phyloP scores from a whole-genome alignment of 2,329 filamentous ascomycete species.

The Cladosporium sp. region DNA sequence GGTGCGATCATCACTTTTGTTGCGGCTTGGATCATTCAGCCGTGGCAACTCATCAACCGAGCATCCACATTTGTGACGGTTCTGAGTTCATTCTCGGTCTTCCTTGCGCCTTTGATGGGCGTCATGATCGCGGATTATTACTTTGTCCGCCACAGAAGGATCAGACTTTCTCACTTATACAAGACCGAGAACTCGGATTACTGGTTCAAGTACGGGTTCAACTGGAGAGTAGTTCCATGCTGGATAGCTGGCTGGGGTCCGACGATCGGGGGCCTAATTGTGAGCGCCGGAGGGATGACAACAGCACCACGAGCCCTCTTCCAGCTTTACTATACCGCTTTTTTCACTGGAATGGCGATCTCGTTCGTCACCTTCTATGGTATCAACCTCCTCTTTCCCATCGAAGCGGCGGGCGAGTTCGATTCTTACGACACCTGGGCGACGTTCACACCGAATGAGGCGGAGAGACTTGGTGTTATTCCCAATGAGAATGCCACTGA shows the following conservation, averaged over 20 bases:
- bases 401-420: constrained; percentile 37
- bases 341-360: constrained; percentile 36
- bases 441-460: constrained; percentile 43
- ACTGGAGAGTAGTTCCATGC: constrained; percentile 39
- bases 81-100: constrained; percentile 40
- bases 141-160: constrained; percentile 31
- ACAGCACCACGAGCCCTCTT: constrained; percentile 35
- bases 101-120: constrained; percentile 36
- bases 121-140: constrained; percentile 38
- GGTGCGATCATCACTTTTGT: constrained; percentile 28
- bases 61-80: constrained; percentile 35
- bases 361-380: constrained; percentile 12
- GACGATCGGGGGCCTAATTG: constrained; percentile 39
- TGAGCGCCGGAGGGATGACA: constrained; percentile 31
- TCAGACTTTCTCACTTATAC: constrained; percentile 37
- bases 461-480: constrained; percentile 37
- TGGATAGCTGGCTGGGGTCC: constrained; percentile 44
- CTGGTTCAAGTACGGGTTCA: constrained; percentile 42
- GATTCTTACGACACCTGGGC: constrained; percentile 43
- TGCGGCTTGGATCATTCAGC: constrained; percentile 33
- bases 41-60: constrained; percentile 35
- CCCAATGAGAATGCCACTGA: constrained; percentile 19
- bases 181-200: constrained; percentile 34
- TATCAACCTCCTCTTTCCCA: constrained; percentile 38
- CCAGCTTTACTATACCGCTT: constrained; percentile 47